Conservation (phyloP, 164 flowering plant species). For the Chloranthus sessilifolius region DNA sequence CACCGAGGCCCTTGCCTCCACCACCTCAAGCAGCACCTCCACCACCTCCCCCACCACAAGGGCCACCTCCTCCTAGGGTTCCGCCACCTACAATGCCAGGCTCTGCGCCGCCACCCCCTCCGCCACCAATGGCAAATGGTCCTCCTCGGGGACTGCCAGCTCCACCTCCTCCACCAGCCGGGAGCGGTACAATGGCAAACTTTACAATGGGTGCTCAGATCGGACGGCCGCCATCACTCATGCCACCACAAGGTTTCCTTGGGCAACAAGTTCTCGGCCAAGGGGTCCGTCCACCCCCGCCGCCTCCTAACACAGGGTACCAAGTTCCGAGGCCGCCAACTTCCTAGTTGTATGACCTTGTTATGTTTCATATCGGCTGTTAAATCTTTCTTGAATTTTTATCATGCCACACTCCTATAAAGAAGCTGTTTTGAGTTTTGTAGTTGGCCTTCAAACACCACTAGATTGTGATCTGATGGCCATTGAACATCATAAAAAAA, state of each 20-base stretch:
- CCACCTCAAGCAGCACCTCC: conserved; percentile 63
- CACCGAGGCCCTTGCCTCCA: conserved; percentile 57
- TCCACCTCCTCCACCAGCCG: conserved; percentile 81
- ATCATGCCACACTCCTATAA: too few species aligned
- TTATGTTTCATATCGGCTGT: too few species aligned
- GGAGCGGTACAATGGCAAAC: conserved; percentile 71
- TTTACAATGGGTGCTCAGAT: conserved; percentile 60
- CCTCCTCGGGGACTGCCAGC: conserved; percentile 54
- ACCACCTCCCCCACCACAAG: conserved; percentile 58
- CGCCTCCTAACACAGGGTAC: conserved; percentile 65
- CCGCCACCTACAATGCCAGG: conserved; percentile 53
- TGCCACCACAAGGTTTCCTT: conserved; percentile 70
- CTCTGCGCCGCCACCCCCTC: conserved; percentile 53
- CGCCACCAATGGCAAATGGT: conserved; percentile 63
- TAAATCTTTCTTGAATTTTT: too few species aligned
- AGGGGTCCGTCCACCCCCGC: conserved; percentile 31
- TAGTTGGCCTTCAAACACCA: too few species aligned
- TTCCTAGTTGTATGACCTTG: too few species aligned
- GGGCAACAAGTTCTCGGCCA: conserved; percentile 44
- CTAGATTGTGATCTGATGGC: too few species aligned
- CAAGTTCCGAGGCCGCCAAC: conserved; percentile 21
- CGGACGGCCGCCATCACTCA: conserved; percentile 45
- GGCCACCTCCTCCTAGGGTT: conserved; percentile 52
- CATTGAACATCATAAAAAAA: too few species aligned
- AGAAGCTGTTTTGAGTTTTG: too few species aligned